A percentile compares a stretch with the other conserved stretches of the same genome.
Evolutionary conservation across 2,329 filamentous ascomycete species (phyloP).

Genomic region (Aspergillus sp.): DNA sequence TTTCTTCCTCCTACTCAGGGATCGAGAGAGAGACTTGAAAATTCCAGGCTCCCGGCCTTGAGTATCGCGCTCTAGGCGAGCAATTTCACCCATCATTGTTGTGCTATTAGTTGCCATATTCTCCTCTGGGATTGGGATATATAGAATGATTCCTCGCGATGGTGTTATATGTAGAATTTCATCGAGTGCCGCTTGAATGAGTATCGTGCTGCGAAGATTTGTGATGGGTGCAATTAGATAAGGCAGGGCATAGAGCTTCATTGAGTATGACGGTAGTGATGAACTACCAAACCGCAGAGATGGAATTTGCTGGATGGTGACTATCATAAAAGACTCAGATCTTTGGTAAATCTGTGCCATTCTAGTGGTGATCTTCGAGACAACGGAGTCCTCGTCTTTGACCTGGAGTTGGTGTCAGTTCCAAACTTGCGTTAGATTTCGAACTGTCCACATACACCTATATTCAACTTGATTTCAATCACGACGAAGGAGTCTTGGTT

Average conservation of each 20-base stretch:
- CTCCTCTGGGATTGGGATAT: constrained; percentile 68
- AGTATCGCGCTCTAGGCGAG: constrained; percentile 53
- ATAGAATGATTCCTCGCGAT: constrained; percentile 71
- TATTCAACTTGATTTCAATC: constrained; percentile 65
- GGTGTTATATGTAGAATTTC: constrained; percentile 67
- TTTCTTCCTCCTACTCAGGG: constrained; percentile 39
- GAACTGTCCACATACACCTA: constrained; percentile 49
- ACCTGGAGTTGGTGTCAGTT: constrained; percentile 39
- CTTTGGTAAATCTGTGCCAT: constrained; percentile 75
- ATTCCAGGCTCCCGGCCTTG: constrained; percentile 42
- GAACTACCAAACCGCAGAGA: constrained; percentile 74
- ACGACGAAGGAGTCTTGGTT: constrained; percentile 59
- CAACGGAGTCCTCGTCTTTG: constrained; percentile 74
- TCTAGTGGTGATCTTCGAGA: constrained; percentile 70
- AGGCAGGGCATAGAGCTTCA: constrained; percentile 71
- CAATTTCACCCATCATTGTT: constrained; percentile 68
- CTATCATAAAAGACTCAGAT: constrained; percentile 69
- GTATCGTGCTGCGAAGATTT: constrained; percentile 77
- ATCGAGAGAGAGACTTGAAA: constrained; percentile 41
- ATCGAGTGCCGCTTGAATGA: constrained; percentile 74
- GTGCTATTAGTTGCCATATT: constrained; percentile 69
- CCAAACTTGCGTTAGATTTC: neutral
- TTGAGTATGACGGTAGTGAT: constrained; percentile 75
- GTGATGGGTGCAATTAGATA: constrained; percentile 68
- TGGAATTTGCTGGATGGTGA: constrained; percentile 72